These are phyloP conservation scores for Sporothrix dimorphospora DNA, from an alignment of 2,329 filamentous ascomycete species.

Conservation along the genomic window DNA sequence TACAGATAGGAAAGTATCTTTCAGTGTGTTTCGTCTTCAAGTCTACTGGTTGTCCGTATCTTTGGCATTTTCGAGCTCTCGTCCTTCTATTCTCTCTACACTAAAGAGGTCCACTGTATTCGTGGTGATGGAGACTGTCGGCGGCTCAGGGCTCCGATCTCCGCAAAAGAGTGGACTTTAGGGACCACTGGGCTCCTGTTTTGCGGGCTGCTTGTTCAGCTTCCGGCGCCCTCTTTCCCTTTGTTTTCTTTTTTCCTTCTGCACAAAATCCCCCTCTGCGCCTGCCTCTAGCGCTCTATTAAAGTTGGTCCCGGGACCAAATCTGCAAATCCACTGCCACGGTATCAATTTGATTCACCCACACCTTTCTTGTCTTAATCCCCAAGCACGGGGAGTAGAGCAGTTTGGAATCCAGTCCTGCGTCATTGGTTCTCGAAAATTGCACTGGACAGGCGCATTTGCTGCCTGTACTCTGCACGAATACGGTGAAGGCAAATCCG, in stretches of 20 bases:
- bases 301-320: conserved; percentile 1
- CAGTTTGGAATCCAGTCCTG: conserved; percentile 13
- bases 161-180: neutral
- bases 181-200: neutral
- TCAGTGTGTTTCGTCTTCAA: neutral
- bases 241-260: neutral
- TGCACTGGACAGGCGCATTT: neutral
- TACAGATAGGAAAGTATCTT: neutral
- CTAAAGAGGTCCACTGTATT: neutral
- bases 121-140: neutral
- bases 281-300: neutral
- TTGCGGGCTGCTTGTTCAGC: conserved; percentile 13
- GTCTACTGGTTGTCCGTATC: neutral
- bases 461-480: too few relatives aligned
- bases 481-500: neutral
- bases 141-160: conserved; percentile 12
- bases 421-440: neutral
- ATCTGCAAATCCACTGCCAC: neutral
- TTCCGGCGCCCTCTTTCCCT: neutral
- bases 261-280: neutral
- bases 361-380: too few relatives aligned
- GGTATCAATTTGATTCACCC: conserved; percentile 11
- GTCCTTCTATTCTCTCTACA: neutral
- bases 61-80: too few relatives aligned
- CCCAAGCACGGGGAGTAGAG: neutral